phyloP scores from a whole-genome alignment of 192 early-diverging fungal genomes.

The Umbelopsis sp. region DNA sequence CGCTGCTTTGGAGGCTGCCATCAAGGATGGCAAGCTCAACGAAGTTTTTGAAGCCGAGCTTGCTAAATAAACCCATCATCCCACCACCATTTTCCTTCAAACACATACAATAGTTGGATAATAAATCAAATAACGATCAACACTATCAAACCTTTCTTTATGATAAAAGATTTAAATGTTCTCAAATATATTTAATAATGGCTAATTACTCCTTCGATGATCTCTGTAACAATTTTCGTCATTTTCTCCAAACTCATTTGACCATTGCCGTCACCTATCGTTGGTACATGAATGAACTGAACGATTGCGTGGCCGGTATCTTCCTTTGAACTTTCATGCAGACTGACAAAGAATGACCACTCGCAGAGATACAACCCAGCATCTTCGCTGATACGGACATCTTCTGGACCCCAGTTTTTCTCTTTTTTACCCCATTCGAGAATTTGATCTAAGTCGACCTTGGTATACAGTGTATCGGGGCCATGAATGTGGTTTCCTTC shows the following conservation, averaged over 20 bases:
- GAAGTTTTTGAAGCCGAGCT: conserved; percentile 59
- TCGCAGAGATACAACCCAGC: conserved; percentile 21
- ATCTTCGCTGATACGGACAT: neutral
- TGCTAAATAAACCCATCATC: conserved; percentile 9
- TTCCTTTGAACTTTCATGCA: neutral
- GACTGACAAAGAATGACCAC: conserved; percentile 5
- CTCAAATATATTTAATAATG: neutral
- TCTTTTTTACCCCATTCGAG: neutral
- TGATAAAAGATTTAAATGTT: neutral
- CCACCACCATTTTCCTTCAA: neutral
- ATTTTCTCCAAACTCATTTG: neutral
- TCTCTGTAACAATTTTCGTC: neutral
- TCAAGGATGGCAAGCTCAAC: conserved; percentile 60
- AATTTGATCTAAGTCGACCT: conserved; percentile 1
- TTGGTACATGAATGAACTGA: conserved; percentile 15
- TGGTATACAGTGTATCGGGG: neutral
- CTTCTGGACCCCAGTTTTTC: neutral
- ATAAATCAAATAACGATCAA: neutral
- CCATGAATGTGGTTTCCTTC: neutral
- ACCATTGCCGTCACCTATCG: neutral
- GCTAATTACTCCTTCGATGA: conserved; percentile 15
- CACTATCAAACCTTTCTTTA: neutral
- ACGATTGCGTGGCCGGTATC: neutral
- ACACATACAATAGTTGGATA: neutral
- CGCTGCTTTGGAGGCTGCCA: conserved; percentile 61